Evolutionary conservation across 2,329 filamentous ascomycete species (phyloP).

Genomic region (Trichoderma pleuroti): DNA sequence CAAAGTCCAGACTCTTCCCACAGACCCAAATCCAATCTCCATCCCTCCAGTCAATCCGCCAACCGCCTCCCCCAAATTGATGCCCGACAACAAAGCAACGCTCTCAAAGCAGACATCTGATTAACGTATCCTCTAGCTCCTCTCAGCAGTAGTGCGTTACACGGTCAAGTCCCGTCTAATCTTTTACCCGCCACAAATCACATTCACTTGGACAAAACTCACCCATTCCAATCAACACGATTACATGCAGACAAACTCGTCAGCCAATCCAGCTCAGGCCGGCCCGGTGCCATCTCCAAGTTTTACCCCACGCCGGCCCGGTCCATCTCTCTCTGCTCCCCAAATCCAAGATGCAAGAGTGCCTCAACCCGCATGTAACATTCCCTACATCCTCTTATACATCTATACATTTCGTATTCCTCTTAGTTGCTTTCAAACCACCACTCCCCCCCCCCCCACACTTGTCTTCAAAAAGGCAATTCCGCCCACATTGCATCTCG

Average conservation of each 20-base stretch:
- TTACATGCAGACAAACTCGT: not conserved
- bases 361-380: not conserved
- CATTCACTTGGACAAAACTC: not conserved
- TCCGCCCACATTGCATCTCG: not conserved
- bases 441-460: not conserved
- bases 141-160: not conserved
- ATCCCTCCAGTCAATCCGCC: not conserved
- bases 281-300: not conserved
- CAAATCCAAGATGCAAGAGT: not conserved
- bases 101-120: not conserved
- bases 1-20: not conserved
- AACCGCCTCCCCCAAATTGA: not conserved
- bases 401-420: not conserved
- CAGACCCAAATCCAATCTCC: not conserved
- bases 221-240: not conserved
- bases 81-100: not conserved
- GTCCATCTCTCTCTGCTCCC: not conserved
- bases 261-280: not conserved
- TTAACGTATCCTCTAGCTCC: not conserved
- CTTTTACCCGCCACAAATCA: not conserved
- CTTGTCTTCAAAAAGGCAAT: constrained; percentile 2
- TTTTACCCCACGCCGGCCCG: not conserved
- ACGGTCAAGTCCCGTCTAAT: not conserved
- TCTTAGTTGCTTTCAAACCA: not conserved
- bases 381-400: not conserved